Percentiles rank a stretch among this genome's conserved stretches.
Conservation (phyloP, 2,329 filamentous ascomycete genomes). For the Hypoxylon sp. region DNA sequence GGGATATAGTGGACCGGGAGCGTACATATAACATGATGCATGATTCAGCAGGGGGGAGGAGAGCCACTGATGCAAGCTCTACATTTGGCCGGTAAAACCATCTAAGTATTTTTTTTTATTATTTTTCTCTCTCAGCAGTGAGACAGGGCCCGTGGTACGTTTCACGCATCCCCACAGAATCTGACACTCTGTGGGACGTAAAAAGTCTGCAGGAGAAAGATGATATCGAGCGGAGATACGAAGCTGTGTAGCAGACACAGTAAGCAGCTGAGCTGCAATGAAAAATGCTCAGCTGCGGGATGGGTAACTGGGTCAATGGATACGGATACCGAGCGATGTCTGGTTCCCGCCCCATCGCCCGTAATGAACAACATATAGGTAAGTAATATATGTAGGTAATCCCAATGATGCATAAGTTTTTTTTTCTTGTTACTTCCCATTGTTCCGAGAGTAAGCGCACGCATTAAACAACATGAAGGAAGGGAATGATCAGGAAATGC, state of each 20-base stretch:
- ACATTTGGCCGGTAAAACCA: slow-evolving; percentile 19
- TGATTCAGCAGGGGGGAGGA: slow-evolving; percentile 26
- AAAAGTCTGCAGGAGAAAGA: slow-evolving; percentile 39
- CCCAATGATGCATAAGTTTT: slow-evolving; percentile 5
- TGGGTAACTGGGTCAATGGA: slow-evolving; percentile 12
- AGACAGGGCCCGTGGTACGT: slow-evolving; percentile 42
- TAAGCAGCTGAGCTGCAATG: slow-evolving; percentile 41
- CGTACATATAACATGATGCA: slow-evolving; percentile 33
- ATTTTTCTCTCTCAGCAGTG: neutral
- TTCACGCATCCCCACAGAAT: slow-evolving; percentile 45
- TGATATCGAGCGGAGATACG: slow-evolving; percentile 29
- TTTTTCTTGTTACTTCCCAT: neutral
- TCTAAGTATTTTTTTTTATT: slow-evolving; percentile 9
- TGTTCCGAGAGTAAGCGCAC: slow-evolving; percentile 41
- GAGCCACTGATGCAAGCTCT: slow-evolving; percentile 12
- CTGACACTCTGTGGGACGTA: slow-evolving; percentile 42
- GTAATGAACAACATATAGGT: slow-evolving; percentile 14
- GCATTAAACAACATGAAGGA: neutral
- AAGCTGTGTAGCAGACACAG: slow-evolving; percentile 38
- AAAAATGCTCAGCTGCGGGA: slow-evolving; percentile 30
- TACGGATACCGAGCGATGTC: slow-evolving; percentile 19
- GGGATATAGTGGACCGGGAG: slow-evolving; percentile 33
- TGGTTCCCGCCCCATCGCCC: slow-evolving; percentile 13
- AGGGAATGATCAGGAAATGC: slow-evolving; percentile 40
- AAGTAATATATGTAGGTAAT: slow-evolving; percentile 16